These are phyloP conservation scores for Botrytis squamosa DNA, from an alignment of 2,329 filamentous ascomycete genomes.

Conservation along the genomic window DNA sequence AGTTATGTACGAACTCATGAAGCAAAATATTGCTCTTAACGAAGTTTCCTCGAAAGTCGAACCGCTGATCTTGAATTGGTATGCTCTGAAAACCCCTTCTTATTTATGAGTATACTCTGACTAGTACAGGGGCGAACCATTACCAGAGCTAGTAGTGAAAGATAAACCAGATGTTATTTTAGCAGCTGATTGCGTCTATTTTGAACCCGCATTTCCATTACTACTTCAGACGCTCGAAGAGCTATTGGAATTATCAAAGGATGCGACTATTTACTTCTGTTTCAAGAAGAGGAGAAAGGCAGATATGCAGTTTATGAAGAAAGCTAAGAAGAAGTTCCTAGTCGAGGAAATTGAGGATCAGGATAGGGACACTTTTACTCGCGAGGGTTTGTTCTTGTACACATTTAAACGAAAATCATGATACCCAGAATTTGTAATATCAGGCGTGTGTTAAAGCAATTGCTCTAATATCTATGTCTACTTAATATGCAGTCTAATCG, in stretches of 20 bases:
- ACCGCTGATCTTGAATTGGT: conserved; percentile 80
- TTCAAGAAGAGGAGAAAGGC: conserved; percentile 90
- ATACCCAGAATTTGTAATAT: conserved; percentile 14
- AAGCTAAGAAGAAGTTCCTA: conserved; percentile 64
- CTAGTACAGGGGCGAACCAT: conserved; percentile 55
- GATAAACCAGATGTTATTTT: conserved; percentile 75
- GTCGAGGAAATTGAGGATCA: conserved; percentile 63
- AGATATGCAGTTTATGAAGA: conserved; percentile 72
- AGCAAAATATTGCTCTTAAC: conserved; percentile 84
- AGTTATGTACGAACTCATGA: conserved; percentile 83
- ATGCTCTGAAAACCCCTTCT: conserved; percentile 36
- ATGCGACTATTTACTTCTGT: conserved; percentile 72
- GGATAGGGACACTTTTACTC: conserved; percentile 55
- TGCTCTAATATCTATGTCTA: conserved; percentile 4
- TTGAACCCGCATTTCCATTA: conserved; percentile 90
- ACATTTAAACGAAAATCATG: conserved; percentile 48
- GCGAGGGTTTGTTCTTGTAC: conserved; percentile 61
- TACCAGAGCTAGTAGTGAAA: conserved; percentile 52
- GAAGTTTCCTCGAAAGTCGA: conserved; percentile 60
- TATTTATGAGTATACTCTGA: neutral
- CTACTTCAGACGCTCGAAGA: conserved; percentile 75
- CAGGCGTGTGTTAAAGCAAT: neutral
- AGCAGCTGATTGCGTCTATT: conserved; percentile 97
- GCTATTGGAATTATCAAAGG: conserved; percentile 70
- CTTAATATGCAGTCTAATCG: neutral